These are phyloP conservation scores for Colletotrichum sp. DNA, from an alignment of 2,329 filamentous ascomycete genomes.

Conservation along the genomic window DNA sequence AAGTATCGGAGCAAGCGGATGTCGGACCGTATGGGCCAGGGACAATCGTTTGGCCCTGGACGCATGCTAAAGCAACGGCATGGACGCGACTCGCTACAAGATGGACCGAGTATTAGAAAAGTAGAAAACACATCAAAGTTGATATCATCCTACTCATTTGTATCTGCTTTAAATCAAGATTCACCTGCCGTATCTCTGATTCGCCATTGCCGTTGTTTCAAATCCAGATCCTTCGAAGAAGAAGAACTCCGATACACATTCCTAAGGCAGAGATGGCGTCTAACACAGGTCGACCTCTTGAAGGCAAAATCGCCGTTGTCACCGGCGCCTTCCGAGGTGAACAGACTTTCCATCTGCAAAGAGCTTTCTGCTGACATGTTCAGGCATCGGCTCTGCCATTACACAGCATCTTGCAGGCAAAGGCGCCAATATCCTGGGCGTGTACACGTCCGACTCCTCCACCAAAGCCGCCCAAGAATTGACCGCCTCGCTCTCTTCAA, in stretches of 20 bases:
- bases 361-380: not conserved
- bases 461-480: conserved; percentile 12
- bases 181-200: not conserved
- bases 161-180: not conserved
- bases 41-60: not conserved
- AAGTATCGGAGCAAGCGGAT: not conserved
- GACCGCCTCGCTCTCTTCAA: conserved; percentile 48
- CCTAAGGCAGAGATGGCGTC: not conserved
- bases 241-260: not conserved
- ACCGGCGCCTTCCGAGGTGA: not conserved
- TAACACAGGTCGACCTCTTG: not conserved
- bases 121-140: not conserved
- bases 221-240: not conserved
- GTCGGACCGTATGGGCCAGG: not conserved
- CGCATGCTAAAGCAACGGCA: not conserved
- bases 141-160: not conserved
- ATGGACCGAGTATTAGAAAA: not conserved
- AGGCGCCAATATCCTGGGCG: conserved; percentile 71
- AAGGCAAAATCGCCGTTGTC: not conserved
- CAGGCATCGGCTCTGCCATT: conserved; percentile 72
- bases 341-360: not conserved
- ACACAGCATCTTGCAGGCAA: conserved; percentile 74
- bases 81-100: not conserved
- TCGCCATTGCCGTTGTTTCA: not conserved
- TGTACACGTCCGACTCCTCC: conserved; percentile 64